A percentile compares a stretch with the other conserved stretches of the same genome.
These are phyloP conservation scores for Cardamine chenopodiifolia DNA, from an alignment of 345 rosid genomes.

Conservation along the genomic window DNA sequence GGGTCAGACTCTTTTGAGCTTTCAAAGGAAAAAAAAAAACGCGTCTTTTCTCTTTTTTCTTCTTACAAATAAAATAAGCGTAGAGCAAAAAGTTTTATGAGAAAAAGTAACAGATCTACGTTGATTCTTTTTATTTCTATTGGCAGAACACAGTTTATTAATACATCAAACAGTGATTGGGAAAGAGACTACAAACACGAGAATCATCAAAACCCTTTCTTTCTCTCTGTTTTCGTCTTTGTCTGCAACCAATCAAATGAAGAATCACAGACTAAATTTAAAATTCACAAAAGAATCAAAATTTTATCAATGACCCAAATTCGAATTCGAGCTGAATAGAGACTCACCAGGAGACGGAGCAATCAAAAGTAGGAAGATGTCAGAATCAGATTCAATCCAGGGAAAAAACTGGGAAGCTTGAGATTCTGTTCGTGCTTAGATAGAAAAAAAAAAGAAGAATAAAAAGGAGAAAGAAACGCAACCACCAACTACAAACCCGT, in stretches of 20 bases:
- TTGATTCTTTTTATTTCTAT: no score
- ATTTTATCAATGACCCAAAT: conserved; percentile 4
- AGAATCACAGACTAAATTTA: not conserved
- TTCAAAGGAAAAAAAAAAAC: not conserved
- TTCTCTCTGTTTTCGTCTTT: conserved; percentile 14
- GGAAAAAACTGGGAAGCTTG: not conserved
- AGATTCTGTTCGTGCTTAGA: conserved; percentile 6
- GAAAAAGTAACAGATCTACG: conserved; percentile 46
- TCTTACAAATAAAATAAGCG: conserved; percentile 19
- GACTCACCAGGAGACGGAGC: conserved; percentile 38
- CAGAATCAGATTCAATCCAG: conserved; percentile 30
- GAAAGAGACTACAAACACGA: conserved; percentile 42
- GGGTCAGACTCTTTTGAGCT: conserved; percentile 30
- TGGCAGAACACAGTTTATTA: conserved; percentile 29
- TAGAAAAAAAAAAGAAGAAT: not conserved
- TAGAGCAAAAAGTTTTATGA: conserved; percentile 2
- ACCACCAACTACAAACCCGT: conserved; percentile 56
- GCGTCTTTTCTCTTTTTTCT: conserved; percentile 22
- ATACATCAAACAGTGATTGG: conserved; percentile 27
- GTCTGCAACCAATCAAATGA: no score
- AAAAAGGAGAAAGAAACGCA: conserved; percentile 48
- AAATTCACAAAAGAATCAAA: conserved; percentile 26
- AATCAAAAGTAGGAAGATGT: conserved; percentile 23
- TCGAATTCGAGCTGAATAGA: conserved; percentile 32
- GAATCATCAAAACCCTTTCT: conserved; percentile 34